phyloP scores from a whole-genome alignment of 352 stramenopile species.

The Globisporangium middletonii region DNA sequence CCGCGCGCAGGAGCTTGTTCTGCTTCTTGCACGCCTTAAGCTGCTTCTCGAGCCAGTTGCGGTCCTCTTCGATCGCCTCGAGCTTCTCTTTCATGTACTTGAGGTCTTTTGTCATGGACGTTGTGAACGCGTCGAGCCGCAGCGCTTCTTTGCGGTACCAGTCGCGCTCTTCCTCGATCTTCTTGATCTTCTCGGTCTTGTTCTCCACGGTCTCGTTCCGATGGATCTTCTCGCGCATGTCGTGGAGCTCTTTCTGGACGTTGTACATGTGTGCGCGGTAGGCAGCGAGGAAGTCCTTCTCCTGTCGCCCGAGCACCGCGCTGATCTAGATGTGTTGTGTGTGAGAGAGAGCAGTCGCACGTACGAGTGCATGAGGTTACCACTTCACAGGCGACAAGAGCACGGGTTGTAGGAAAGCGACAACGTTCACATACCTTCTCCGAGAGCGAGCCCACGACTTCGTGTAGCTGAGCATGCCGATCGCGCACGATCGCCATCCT shows the following conservation, averaged over 20 bases:
- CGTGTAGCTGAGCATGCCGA: conserved; percentile 72
- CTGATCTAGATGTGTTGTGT: conserved; percentile 46
- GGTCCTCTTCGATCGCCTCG: conserved; percentile 87
- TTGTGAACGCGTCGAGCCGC: conserved; percentile 87
- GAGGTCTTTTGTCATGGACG: conserved; percentile 89
- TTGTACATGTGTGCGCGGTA: conserved; percentile 96
- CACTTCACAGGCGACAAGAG: not conserved
- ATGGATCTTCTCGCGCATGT: conserved; percentile 86
- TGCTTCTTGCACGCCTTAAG: conserved; percentile 93
- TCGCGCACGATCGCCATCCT: conserved; percentile 79
- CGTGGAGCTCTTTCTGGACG: conserved; percentile 91
- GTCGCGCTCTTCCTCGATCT: conserved; percentile 91
- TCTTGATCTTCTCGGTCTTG: conserved; percentile 89
- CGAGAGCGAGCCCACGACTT: conserved; percentile 75
- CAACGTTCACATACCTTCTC: conserved; percentile 43
- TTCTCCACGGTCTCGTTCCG: conserved; percentile 86
- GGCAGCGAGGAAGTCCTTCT: conserved; percentile 90
- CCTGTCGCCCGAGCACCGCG: conserved; percentile 85
- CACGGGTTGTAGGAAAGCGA: not conserved
- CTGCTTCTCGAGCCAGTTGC: conserved; percentile 90
- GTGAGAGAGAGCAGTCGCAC: not conserved
- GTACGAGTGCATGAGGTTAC: not conserved
- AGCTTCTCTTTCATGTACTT: conserved; percentile 92
- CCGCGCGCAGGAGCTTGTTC: conserved; percentile 87
- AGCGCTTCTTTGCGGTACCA: conserved; percentile 92